Conservation (phyloP, 768 basidiomycete genomes). For the Tephrocybe sp. region DNA sequence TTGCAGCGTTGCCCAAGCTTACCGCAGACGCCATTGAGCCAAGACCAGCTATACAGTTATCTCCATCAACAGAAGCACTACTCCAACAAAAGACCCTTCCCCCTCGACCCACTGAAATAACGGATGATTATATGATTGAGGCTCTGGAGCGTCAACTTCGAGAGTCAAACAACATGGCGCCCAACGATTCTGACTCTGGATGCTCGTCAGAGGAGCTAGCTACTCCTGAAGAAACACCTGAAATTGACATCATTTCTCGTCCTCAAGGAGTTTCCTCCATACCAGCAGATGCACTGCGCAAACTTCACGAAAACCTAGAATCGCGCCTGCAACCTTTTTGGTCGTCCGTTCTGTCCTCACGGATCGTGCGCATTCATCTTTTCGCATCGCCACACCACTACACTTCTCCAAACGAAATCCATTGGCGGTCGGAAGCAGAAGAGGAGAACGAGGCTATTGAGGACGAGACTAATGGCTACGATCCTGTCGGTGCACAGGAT, state of each 20-base stretch:
- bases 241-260: background rate
- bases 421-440: conserved; percentile 11
- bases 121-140: conserved; percentile 55
- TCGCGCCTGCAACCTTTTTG: conserved; percentile 77
- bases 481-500: conserved; percentile 47
- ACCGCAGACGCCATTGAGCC: conserved; percentile 28
- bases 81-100: conserved; percentile 46
- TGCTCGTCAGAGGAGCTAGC: no score
- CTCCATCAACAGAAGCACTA: conserved; percentile 48
- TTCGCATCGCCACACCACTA: conserved; percentile 40
- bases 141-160: conserved; percentile 51
- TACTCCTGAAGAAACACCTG: background rate
- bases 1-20: conserved; percentile 70
- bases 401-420: conserved; percentile 12
- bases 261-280: conserved; percentile 15
- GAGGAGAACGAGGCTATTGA: conserved; percentile 26
- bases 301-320: conserved; percentile 75
- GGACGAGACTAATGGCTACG: conserved; percentile 26
- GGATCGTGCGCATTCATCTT: conserved; percentile 62
- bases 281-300: conserved; percentile 35
- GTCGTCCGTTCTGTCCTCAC: conserved; percentile 65
- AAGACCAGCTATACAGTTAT: conserved; percentile 20
- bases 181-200: no score
- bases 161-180: no score
- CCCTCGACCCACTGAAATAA: conserved; percentile 55